A percentile compares a stretch with the other conserved stretches of the same genome.
Conservation (phyloP, 2,329 filamentous ascomycete species). For the Ophiosphaerella narmari region DNA sequence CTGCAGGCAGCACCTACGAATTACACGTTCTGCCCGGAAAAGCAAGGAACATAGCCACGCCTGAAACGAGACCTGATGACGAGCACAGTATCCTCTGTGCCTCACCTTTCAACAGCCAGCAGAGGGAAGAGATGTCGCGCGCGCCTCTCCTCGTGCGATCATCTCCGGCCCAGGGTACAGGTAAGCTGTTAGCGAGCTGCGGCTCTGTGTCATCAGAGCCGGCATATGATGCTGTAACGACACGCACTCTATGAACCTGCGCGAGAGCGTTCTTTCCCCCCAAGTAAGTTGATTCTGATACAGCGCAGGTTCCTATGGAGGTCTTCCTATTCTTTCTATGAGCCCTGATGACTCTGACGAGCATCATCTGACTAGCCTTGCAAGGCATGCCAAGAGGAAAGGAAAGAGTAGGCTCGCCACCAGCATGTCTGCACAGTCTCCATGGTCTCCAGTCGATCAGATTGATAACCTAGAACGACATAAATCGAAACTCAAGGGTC, state of each 20-base stretch:
- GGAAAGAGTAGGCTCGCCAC: conserved; percentile 43
- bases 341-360: conserved; percentile 45
- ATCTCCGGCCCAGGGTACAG: conserved; percentile 63
- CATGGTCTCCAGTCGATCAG: conserved; percentile 10
- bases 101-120: conserved; percentile 5
- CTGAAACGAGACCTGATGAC: conserved; percentile 36
- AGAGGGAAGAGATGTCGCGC: conserved; percentile 50
- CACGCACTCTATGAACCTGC: neutral
- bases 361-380: conserved; percentile 31
- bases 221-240: neutral
- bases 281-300: neutral
- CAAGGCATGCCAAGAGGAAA: conserved; percentile 32
- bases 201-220: conserved; percentile 8
- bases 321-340: conserved; percentile 54
- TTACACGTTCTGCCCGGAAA: conserved; percentile 33
- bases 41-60: conserved; percentile 33
- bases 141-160: conserved; percentile 64
- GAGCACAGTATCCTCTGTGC: conserved; percentile 21
- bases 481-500: conserved; percentile 21
- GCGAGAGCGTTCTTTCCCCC: neutral
- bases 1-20: conserved; percentile 36
- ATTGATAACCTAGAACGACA: conserved; percentile 23
- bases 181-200: conserved; percentile 23
- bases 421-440: conserved; percentile 23
- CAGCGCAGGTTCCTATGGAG: conserved; percentile 60